A percentile compares a stretch with the other conserved stretches of the same genome.
Conservation (phyloP, 805 yeast genomes). For the Candida multigemmis region DNA sequence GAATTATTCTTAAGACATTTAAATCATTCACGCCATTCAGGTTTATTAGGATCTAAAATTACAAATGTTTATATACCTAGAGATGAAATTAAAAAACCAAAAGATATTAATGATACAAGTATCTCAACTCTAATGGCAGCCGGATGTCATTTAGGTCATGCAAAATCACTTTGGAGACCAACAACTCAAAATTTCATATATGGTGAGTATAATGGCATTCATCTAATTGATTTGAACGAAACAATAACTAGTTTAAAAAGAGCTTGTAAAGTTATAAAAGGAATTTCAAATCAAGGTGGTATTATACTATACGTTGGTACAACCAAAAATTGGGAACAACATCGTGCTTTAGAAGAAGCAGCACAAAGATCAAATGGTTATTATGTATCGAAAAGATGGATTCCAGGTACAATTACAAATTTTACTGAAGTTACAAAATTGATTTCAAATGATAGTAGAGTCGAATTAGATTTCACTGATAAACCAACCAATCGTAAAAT, state of each 20-base stretch:
- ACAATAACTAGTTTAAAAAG: constrained; percentile 68
- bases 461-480: constrained; percentile 71
- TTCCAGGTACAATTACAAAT: constrained; percentile 91
- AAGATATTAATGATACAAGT: constrained; percentile 46
- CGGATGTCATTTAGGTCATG: constrained; percentile 92
- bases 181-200: constrained; percentile 78
- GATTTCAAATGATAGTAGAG: constrained; percentile 18
- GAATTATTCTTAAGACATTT: constrained; percentile 71
- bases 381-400: constrained; percentile 81
- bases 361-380: constrained; percentile 72
- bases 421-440: constrained; percentile 61
- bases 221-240: constrained; percentile 81
- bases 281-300: constrained; percentile 80
- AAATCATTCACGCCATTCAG: constrained; percentile 47
- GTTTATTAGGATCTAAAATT: constrained; percentile 58
- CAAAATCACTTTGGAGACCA: constrained; percentile 70
- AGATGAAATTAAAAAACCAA: constrained; percentile 54
- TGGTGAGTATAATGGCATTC: constrained; percentile 87
- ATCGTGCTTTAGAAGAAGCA: constrained; percentile 66
- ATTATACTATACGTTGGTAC: constrained; percentile 80
- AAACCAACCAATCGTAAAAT: constrained; percentile 53
- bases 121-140: constrained; percentile 74
- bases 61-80: constrained; percentile 62
- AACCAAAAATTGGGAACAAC: constrained; percentile 56
- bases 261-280: constrained; percentile 79